Conservation (phyloP, 345 rosid species). For the Syzygium aromaticum region DNA sequence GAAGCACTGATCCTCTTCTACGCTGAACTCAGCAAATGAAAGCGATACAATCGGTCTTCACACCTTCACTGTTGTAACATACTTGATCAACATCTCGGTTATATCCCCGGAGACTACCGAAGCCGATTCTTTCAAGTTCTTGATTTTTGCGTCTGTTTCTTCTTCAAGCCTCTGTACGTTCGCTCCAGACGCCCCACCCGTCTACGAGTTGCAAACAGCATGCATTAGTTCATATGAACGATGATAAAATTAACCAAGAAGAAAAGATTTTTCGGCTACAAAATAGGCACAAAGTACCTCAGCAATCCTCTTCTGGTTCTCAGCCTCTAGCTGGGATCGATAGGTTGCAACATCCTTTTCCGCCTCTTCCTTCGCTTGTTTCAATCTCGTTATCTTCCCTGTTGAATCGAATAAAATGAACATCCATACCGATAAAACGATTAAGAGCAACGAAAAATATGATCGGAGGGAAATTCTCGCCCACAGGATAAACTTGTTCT, state of each 20-base stretch:
- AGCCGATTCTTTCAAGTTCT: conserved; percentile 17
- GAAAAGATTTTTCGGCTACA: not conserved
- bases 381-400: conserved; percentile 36
- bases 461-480: not conserved
- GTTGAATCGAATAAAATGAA: not conserved
- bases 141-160: conserved; percentile 27
- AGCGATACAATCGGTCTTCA: not conserved
- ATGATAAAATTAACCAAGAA: not conserved
- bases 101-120: conserved; percentile 14
- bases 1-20: not conserved
- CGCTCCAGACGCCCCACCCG: conserved; percentile 28
- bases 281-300: conserved; percentile 8
- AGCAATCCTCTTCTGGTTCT: conserved; percentile 19
- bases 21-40: not conserved
- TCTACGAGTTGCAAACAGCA: conserved; percentile 2
- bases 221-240: not conserved
- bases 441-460: not conserved
- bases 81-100: conserved; percentile 23
- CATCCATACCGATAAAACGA: not conserved
- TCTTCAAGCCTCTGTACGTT: conserved; percentile 28
- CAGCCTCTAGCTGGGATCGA: conserved; percentile 27
- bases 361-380: conserved; percentile 54
- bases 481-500: not conserved
- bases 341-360: conserved; percentile 25
- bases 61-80: conserved; percentile 11